Conservation (phyloP, 768 basidiomycete species). For the Rickenella mellea region DNA sequence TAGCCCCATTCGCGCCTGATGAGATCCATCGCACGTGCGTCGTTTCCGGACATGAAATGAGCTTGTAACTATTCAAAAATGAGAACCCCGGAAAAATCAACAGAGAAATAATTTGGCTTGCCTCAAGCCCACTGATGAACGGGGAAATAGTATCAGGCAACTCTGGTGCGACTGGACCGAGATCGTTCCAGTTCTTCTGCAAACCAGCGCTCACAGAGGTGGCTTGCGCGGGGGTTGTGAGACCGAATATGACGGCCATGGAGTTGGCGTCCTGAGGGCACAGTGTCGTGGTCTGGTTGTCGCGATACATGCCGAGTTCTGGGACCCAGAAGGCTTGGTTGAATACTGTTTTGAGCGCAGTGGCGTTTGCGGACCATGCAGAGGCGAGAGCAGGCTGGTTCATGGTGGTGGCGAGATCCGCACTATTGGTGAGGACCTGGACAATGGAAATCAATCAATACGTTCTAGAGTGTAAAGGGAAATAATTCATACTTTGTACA, state of each 20-base stretch:
- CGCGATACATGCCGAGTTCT: constrained; percentile 38
- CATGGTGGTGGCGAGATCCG: constrained; percentile 33
- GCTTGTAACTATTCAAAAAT: constrained; percentile 36
- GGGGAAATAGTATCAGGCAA: constrained; percentile 51
- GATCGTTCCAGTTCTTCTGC: constrained; percentile 39
- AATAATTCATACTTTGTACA: constrained; percentile 29
- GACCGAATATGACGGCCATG: constrained; percentile 42
- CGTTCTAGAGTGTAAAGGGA: constrained; percentile 1
- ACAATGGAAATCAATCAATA: neutral
- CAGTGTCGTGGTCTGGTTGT: constrained; percentile 43
- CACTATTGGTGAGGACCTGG: constrained; percentile 39
- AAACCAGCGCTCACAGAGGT: constrained; percentile 37
- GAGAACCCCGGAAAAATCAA: neutral
- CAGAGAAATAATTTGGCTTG: constrained; percentile 11
- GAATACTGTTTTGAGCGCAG: constrained; percentile 35
- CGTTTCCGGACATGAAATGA: constrained; percentile 45
- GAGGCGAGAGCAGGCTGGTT: constrained; percentile 24
- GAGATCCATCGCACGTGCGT: constrained; percentile 41
- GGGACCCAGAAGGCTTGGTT: constrained; percentile 46
- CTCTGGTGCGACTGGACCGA: constrained; percentile 46
- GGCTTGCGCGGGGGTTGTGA: constrained; percentile 32
- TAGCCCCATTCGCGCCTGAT: constrained; percentile 50
- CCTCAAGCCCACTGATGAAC: constrained; percentile 51
- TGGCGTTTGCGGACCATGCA: constrained; percentile 36
- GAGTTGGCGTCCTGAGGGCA: constrained; percentile 52